Base-by-base conservation (phyloP, 352 stramenopile species). In the Phytopythium montanum region DNA sequence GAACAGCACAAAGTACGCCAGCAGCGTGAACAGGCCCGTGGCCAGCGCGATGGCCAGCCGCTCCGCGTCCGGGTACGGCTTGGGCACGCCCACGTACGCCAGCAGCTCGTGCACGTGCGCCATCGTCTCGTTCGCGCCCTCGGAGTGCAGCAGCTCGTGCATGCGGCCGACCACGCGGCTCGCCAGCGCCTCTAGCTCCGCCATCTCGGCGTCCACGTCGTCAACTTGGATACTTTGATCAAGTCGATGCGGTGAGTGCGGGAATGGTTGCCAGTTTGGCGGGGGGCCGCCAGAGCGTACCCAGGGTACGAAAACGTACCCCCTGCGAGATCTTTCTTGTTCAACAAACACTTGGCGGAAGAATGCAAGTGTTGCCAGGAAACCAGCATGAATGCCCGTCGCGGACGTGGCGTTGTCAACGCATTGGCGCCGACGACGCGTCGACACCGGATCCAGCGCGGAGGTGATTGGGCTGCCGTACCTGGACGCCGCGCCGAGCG, bases 1-100 rank as follows among this genome's bases (percentile, higher is more conserved):
- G 59, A 94, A 95, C 14, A 95, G 80, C 68, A 95, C 76, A 71
- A 94, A 95, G 73, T 95, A 95, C 33, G 78, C 76, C 41, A 95
- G 57, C 53, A 95, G 60, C 63, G 86, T 95, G 54, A 92, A 92
- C 42, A 92, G 60, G 9, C 83, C 84, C 0, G 86, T 95, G 21
- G 85, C 72, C 21, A 95, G 44, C 39, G 86, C 85, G 62, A 95
- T 95, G 36, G 84, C 84, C 31, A 93, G 68, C 0, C 86, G 86
- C 68, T 95, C 86, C 13, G 86, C 86, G 55, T 95, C 86, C 56
- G 86, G 86, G 50, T 95, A 95, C 60, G 86, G 86, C 67, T 90
- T 85, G 16, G 86, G 86, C 56, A 94, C 75, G 33, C 86, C 86
- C 54, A 90, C 59, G 45, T 71, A 68, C 52, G 80, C 75, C 25